A percentile compares a stretch with the other conserved stretches of the same genome.
Conservation (phyloP, 345 rosid species). For the Sonneratia alba region DNA sequence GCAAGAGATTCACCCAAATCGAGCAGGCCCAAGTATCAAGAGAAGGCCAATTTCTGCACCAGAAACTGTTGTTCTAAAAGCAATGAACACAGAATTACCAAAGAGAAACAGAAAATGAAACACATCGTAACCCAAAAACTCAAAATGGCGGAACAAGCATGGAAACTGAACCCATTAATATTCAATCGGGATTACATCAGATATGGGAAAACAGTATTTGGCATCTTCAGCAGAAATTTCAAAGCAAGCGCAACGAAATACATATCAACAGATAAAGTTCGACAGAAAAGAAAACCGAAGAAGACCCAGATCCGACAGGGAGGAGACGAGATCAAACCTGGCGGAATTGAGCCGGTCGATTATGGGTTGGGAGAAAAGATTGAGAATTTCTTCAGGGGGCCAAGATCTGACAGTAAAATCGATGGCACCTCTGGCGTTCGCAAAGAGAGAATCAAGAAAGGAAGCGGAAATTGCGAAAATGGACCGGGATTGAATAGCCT, state of each 20-base stretch:
- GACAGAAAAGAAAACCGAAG: not conserved
- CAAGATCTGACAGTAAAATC: constrained; percentile 3
- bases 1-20: not conserved
- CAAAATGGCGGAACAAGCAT: not conserved
- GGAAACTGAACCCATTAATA: constrained; percentile 1
- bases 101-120: constrained; percentile 1
- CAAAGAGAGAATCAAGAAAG: not conserved
- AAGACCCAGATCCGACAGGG: constrained; percentile 2
- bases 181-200: not conserved
- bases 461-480: not conserved
- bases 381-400: not conserved
- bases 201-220: not conserved
- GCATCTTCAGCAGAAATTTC: not conserved
- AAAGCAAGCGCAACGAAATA: not conserved
- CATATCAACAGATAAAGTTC: not conserved
- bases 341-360: not conserved
- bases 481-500: not conserved
- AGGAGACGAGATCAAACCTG: constrained; percentile 7
- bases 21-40: not conserved
- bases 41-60: not conserved
- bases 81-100: not conserved
- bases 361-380: not conserved
- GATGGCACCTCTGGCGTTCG: not conserved
- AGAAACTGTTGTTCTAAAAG: not conserved
- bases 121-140: not conserved